phyloP scores from a whole-genome alignment of 495 filamentous ascomycete genomes.

The Letharia lupina region DNA sequence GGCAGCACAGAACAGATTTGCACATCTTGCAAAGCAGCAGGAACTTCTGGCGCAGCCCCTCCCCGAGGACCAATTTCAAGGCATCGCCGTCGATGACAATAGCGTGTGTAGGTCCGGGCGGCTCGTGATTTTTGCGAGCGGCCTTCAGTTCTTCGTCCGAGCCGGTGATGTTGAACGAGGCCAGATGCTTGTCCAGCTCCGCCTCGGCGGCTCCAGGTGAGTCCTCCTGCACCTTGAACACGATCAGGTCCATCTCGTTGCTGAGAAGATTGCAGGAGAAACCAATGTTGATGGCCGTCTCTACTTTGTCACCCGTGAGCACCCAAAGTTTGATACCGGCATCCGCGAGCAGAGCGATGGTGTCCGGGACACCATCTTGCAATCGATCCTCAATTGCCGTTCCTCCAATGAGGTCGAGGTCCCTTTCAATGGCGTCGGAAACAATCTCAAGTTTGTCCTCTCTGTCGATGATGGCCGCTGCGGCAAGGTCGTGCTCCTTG shows the following conservation, averaged over 20 bases:
- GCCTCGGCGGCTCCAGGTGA: conserved; percentile 53
- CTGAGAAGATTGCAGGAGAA: conserved; percentile 97
- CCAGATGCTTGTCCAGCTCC: conserved; percentile 65
- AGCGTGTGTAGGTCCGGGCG: conserved; percentile 85
- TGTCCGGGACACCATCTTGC: conserved; percentile 95
- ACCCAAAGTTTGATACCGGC: conserved; percentile 99
- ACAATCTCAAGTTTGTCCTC: conserved; percentile 92
- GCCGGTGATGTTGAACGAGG: conserved; percentile 69
- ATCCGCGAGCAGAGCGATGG: conserved; percentile 83
- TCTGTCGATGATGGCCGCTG: conserved; percentile 72
- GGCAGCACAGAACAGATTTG: conserved; percentile 92
- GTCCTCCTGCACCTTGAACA: conserved; percentile 77
- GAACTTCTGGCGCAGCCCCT: conserved; percentile 80
- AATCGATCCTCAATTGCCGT: conserved; percentile 97
- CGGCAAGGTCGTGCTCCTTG: conserved; percentile 77
- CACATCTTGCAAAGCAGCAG: conserved; percentile 95
- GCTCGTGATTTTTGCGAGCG: conserved; percentile 71
- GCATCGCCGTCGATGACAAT: conserved; percentile 95
- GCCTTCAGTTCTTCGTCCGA: conserved; percentile 76
- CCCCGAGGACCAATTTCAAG: conserved; percentile 78
- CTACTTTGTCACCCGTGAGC: conserved; percentile 95
- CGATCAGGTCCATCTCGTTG: conserved; percentile 95
- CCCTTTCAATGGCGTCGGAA: conserved; percentile 81
- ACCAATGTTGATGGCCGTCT: conserved; percentile 99
- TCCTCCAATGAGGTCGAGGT: conserved; percentile 82